Evolutionary conservation across 108 stramenopile species (phyloP).

Genomic region (Cylindrotheca closterium): DNA sequence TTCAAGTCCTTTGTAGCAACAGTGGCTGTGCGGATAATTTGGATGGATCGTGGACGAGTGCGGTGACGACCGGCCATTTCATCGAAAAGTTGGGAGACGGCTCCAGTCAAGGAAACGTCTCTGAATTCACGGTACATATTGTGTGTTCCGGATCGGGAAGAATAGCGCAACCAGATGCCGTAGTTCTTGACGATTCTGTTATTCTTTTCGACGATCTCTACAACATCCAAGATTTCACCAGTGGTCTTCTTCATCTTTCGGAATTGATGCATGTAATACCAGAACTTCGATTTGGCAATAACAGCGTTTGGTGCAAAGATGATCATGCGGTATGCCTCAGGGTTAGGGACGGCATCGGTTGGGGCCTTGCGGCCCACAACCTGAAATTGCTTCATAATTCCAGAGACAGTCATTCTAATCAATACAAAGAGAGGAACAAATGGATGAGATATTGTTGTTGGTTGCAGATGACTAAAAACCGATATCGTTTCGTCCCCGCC

Average conservation of each 20-base stretch:
- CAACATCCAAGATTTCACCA: conserved; percentile 97
- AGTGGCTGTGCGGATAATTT: conserved; percentile 96
- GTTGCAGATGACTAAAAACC: not conserved
- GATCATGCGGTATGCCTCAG: conserved; percentile 99
- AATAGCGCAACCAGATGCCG: conserved; percentile 99
- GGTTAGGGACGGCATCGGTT: conserved; percentile 96
- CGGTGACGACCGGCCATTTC: conserved; percentile 99
- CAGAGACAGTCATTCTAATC: conserved; percentile 82
- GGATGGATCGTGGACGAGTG: conserved; percentile 96
- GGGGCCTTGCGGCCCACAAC: conserved; percentile 99
- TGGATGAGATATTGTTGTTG: not conserved
- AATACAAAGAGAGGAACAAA: not conserved
- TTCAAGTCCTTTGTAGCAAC: conserved; percentile 89
- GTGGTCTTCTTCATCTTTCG: conserved; percentile 99
- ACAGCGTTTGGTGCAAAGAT: conserved; percentile 98
- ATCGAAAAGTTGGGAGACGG: conserved; percentile 97
- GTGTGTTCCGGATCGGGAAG: conserved; percentile 98
- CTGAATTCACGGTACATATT: conserved; percentile 99
- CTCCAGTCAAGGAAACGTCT: conserved; percentile 93
- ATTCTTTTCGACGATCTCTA: conserved; percentile 98
- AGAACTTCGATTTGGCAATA: conserved; percentile 98
- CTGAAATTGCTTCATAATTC: conserved; percentile 95
- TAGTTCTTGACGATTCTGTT: conserved; percentile 97
- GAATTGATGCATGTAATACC: conserved; percentile 99
- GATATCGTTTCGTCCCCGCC: not conserved